phyloP scores from a whole-genome alignment of 495 filamentous ascomycete species.

The Tuber indicum region DNA sequence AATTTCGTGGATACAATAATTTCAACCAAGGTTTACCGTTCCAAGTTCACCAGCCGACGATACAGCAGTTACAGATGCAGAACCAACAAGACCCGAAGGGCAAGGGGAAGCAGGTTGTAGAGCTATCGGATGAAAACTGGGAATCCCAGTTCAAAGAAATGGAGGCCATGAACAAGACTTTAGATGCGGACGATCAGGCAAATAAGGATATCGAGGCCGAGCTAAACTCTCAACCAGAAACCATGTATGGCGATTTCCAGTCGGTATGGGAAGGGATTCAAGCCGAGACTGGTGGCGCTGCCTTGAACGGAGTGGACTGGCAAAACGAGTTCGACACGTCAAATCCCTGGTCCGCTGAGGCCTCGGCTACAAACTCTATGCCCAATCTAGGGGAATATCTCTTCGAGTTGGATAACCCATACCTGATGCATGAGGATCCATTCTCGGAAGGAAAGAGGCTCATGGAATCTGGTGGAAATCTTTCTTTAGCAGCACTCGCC shows the following conservation, averaged over 20 bases:
- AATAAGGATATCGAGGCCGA: constrained; percentile 77
- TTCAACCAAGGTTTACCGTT: constrained; percentile 40
- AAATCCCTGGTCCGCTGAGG: constrained; percentile 36
- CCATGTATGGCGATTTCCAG: constrained; percentile 75
- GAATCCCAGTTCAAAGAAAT: constrained; percentile 91
- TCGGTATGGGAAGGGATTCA: constrained; percentile 79
- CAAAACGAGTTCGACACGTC: constrained; percentile 37
- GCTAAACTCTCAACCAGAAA: constrained; percentile 64
- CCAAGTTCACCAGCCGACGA: constrained; percentile 51
- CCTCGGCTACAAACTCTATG: constrained; percentile 39
- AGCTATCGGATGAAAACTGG: constrained; percentile 90
- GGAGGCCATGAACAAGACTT: constrained; percentile 43
- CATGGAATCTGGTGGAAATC: constrained; percentile 83
- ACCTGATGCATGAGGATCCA: constrained; percentile 65
- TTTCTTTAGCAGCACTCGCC: constrained; percentile 89
- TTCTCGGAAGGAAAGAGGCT: constrained; percentile 88
- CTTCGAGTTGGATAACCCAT: constrained; percentile 90
- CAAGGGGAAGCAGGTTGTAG: constrained; percentile 90
- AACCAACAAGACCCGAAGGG: constrained; percentile 47
- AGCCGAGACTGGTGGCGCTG: constrained; percentile 56
- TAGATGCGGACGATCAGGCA: constrained; percentile 60
- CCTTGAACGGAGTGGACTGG: constrained; percentile 42
- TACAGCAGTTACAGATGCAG: constrained; percentile 43
- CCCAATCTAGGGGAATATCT: constrained; percentile 69
- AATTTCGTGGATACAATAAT: constrained; percentile 33